These are phyloP conservation scores for Leucaena leucocephala DNA, from an alignment of 306 rosid genomes.

Conservation along the genomic window DNA sequence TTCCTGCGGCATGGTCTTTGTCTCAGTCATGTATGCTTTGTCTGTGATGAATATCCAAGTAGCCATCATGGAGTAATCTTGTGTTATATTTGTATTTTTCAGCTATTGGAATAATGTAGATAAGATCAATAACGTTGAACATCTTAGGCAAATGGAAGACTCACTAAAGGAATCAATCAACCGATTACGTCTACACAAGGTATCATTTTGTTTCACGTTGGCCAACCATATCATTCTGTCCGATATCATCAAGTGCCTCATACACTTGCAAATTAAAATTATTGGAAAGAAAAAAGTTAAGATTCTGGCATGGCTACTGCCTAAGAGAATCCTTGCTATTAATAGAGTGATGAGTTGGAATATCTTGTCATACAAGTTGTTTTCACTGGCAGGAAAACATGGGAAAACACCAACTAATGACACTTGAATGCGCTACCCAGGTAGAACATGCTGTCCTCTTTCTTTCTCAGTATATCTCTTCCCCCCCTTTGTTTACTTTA, in stretches of 20 bases:
- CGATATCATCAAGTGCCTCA: conserved; percentile 13
- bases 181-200: conserved; percentile 56
- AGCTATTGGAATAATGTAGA: conserved; percentile 71
- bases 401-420: conserved; percentile 56
- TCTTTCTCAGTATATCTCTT: neutral
- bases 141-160: conserved; percentile 74
- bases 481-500: neutral
- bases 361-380: conserved; percentile 16
- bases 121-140: conserved; percentile 57
- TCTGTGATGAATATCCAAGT: conserved; percentile 16
- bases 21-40: neutral
- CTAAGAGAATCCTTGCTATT: conserved; percentile 1
- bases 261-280: neutral
- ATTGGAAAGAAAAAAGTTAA: neutral
- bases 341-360: conserved; percentile 1
- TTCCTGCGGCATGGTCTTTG: neutral
- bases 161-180: conserved; percentile 62
- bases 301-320: neutral
- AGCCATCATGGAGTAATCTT: conserved; percentile 32
- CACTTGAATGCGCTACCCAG: conserved; percentile 62
- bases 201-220: conserved; percentile 37
- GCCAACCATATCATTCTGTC: conserved; percentile 16
- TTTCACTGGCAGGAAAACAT: conserved; percentile 58
- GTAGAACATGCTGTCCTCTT: conserved; percentile 37
- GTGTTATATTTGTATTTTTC: conserved; percentile 37